Conservation (phyloP, 139 green algal species). For the Chlamydomonas sp. region DNA sequence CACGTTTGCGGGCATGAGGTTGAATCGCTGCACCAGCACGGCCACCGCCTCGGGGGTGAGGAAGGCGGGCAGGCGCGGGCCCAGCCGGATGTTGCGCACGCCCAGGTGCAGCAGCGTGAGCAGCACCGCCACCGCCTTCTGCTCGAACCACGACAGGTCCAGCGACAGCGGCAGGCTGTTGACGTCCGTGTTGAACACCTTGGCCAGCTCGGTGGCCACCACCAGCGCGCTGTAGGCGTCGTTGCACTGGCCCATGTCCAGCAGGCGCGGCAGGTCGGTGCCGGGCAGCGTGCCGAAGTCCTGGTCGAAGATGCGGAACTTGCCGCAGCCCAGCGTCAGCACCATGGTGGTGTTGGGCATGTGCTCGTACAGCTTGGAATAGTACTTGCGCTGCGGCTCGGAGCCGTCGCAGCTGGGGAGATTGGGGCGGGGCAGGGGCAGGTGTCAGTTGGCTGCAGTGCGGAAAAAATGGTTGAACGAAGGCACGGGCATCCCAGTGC, state of each 20-base stretch:
- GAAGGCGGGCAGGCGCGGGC: slow-evolving; percentile 78
- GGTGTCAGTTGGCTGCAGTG: not conserved
- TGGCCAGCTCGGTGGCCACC: slow-evolving; percentile 74
- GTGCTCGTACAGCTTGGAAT: slow-evolving; percentile 38
- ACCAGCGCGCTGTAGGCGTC: slow-evolving; percentile 66
- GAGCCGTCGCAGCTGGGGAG: slow-evolving; percentile 60
- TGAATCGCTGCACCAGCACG: slow-evolving; percentile 72
- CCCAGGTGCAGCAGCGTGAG: slow-evolving; percentile 81
- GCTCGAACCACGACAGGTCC: slow-evolving; percentile 82
- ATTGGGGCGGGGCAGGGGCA: no score
- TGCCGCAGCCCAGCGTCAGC: slow-evolving; percentile 78
- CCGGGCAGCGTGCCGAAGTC: slow-evolving; percentile 64
- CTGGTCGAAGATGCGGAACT: slow-evolving; percentile 80
- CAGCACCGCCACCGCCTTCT: slow-evolving; percentile 84
- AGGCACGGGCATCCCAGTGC: no score
- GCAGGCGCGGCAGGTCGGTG: slow-evolving; percentile 73
- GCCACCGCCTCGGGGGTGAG: slow-evolving; percentile 73
- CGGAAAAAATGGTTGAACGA: not conserved
- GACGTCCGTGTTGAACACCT: slow-evolving; percentile 74
- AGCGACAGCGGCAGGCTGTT: slow-evolving; percentile 81
- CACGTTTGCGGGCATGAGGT: slow-evolving; percentile 66
- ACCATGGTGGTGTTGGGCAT: slow-evolving; percentile 61
- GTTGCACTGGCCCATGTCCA: slow-evolving; percentile 88
- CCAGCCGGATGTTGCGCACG: slow-evolving; percentile 79
- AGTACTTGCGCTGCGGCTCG: slow-evolving; percentile 69